Evolutionary conservation across 495 filamentous ascomycete genomes (phyloP).

Genomic region (Annulohypoxylon maeteangense): DNA sequence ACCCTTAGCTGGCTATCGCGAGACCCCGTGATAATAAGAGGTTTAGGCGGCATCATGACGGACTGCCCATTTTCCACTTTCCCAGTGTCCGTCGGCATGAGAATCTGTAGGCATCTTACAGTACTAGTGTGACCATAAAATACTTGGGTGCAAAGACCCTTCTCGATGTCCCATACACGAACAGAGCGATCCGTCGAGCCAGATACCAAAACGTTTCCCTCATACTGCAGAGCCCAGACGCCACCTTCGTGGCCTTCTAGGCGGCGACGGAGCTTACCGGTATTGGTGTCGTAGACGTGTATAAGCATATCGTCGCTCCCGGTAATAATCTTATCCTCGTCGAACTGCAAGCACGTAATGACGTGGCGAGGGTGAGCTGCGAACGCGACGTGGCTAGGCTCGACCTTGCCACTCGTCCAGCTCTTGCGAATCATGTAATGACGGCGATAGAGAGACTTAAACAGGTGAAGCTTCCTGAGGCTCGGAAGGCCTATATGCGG

Average conservation of each 20-base stretch:
- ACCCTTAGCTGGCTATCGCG: conserved; percentile 93
- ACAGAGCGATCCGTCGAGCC: conserved; percentile 97
- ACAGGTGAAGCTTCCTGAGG: conserved; percentile 85
- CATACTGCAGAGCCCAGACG: conserved; percentile 97
- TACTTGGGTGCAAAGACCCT: conserved; percentile 88
- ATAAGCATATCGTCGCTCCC: conserved; percentile 98
- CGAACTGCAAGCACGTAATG: conserved; percentile 97
- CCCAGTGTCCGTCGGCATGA: conserved; percentile 85
- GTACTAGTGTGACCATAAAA: conserved; percentile 99
- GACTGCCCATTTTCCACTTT: conserved; percentile 75
- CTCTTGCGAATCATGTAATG: conserved; percentile 87
- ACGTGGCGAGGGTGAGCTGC: conserved; percentile 95
- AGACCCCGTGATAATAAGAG: conserved; percentile 96
- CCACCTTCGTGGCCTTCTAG: conserved; percentile 95
- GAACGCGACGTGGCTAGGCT: conserved; percentile 95
- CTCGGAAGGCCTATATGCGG: conserved; percentile 81
- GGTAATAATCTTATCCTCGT: conserved; percentile 96
- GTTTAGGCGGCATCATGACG: conserved; percentile 89
- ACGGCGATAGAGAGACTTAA: conserved; percentile 94
- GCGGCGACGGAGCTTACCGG: conserved; percentile 81
- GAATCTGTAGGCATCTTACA: conserved; percentile 93
- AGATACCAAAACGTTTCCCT: conserved; percentile 93
- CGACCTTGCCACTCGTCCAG: conserved; percentile 87
- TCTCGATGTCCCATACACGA: conserved; percentile 96
- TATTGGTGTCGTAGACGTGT: conserved; percentile 98